phyloP scores from a whole-genome alignment of 208 protist species.

The Angomonas deanei region DNA sequence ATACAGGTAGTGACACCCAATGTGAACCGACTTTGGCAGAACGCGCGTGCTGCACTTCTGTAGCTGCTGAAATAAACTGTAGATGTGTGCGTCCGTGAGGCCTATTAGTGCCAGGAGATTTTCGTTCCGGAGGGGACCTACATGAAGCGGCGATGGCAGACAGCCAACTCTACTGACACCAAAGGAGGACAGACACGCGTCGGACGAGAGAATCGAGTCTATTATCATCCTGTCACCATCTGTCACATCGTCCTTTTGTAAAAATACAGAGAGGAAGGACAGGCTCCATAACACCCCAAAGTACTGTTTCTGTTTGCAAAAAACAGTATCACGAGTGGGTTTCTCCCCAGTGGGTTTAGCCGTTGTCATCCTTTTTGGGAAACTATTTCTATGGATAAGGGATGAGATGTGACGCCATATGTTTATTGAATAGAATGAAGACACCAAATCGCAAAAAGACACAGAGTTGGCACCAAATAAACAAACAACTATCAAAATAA shows the following conservation, averaged over 20 bases:
- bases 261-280: constrained; percentile 9
- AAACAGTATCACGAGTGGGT: constrained; percentile 4
- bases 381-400: too few species aligned
- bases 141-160: not conserved
- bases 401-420: too few species aligned
- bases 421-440: too few species aligned
- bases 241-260: not conserved
- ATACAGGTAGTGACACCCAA: not conserved
- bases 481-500: too few species aligned
- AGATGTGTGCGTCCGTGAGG: not conserved
- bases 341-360: too few species aligned
- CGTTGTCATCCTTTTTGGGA: too few species aligned
- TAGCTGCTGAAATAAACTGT: not conserved
- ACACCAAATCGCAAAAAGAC: too few species aligned
- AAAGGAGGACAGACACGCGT: not conserved
- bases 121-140: not conserved
- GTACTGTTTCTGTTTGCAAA: constrained; percentile 20
- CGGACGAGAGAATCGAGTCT: not conserved
- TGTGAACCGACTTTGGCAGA: not conserved
- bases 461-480: too few species aligned
- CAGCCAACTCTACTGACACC: not conserved
- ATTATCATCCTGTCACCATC: not conserved
- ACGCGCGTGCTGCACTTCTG: not conserved
- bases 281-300: constrained; percentile 4
- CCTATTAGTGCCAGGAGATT: not conserved